phyloP scores from a whole-genome alignment of 2,329 filamentous ascomycete genomes.

The Fusarium lyarnte region DNA sequence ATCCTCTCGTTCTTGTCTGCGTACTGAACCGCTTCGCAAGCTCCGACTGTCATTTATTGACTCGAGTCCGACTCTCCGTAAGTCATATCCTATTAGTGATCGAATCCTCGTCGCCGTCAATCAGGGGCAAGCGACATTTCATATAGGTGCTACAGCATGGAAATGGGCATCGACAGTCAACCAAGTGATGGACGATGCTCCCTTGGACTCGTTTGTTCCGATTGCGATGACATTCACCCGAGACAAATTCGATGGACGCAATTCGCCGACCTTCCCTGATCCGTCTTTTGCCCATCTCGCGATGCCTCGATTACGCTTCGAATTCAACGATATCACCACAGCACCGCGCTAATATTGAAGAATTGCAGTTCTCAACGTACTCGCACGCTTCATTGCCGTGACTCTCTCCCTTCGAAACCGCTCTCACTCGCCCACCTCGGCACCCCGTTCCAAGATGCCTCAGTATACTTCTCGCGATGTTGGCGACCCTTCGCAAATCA shows the following conservation, averaged over 20 bases:
- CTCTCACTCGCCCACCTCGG: constrained; percentile 22
- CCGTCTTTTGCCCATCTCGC: background rate
- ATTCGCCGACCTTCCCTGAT: constrained; percentile 3
- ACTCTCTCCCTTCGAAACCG: constrained; percentile 5
- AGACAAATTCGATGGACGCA: constrained; percentile 21
- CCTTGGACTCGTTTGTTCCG: constrained; percentile 18
- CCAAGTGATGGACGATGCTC: constrained; percentile 14
- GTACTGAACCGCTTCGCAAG: constrained; percentile 28
- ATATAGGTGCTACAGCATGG: constrained; percentile 6
- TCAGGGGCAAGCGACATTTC: constrained; percentile 9
- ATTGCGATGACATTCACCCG: constrained; percentile 11
- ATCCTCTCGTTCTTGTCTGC: constrained; percentile 35
- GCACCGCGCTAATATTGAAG: constrained; percentile 27
- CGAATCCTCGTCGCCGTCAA: background rate
- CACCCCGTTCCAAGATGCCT: constrained; percentile 61
- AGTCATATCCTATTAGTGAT: constrained; percentile 27
- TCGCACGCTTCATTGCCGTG: constrained; percentile 23
- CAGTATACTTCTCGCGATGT: constrained; percentile 74
- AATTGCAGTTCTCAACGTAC: constrained; percentile 31
- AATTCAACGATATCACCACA: background rate
- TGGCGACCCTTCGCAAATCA: constrained; percentile 73
- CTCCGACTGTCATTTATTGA: constrained; percentile 34
- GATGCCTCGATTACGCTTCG: constrained; percentile 9
- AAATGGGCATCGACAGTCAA: constrained; percentile 17
- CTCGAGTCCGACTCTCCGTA: constrained; percentile 38